Base-by-base conservation (phyloP, 768 basidiomycete genomes). In the Phylloporus sp. region DNA sequence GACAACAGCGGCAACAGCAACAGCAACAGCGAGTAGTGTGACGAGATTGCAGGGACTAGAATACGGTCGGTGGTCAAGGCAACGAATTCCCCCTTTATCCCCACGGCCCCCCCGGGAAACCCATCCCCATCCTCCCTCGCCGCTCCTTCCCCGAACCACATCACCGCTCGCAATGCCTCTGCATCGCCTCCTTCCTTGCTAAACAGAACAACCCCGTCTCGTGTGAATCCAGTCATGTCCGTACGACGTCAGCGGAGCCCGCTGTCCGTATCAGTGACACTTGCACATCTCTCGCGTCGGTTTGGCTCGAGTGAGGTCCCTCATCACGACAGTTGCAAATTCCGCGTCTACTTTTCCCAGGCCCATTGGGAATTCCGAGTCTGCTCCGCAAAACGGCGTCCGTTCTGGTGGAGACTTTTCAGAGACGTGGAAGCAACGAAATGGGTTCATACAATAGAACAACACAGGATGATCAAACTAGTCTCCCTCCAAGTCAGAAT, bases 11-110 rank as follows among this genome's bases (percentile, higher is more conserved):
- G 42, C 44, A n/a, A 40, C 23, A 22, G 42, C 44, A n/a, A 40
- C 23, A 22, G 14, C 13, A 37, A 38, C 23, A 48, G 38, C 46
- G 41, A 54, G 38, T 44, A 46, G 36, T 43, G 56, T 61, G 52
- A 67, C 65, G 63, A 63, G 63, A 67, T 66, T 54, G 63, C 58
- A 54, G 41, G 49, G 50, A 62, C 58, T 53, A 52, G 54, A 53
- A 61, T 49, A 65, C 61, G 61, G 69, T 69, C 69, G 62, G 75
- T 76, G 73, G 74, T 74, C 75, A 77, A 75, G 75, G 74, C 74
- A 76, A 76, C 75, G 54, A 50, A 38, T 46, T 22, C 11, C 29
- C 51, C 55, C 56, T 55, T 56, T 54, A 49, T 54, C 52, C 23
- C 37, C 54, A 48, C 46, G n/a, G 44, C 50, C 27, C 38, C 24